phyloP scores from a whole-genome alignment of 2,329 filamentous ascomycete genomes.

The Rhexocercosporidium sp. region DNA sequence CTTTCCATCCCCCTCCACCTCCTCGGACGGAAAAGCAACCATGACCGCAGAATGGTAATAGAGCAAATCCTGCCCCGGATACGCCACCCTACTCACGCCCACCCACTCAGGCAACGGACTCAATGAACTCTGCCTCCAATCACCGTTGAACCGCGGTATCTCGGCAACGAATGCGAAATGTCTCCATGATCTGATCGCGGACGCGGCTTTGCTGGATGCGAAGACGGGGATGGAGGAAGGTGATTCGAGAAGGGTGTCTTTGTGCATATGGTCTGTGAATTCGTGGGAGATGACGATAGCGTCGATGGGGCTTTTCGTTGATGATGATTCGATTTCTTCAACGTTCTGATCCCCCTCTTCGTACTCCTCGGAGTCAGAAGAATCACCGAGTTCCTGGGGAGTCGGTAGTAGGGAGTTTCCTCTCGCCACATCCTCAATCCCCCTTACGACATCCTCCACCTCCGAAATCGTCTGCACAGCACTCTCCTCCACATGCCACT shows the following conservation, averaged over 20 bases:
- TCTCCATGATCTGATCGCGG: slow-evolving; percentile 60
- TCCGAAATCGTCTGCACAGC: slow-evolving; percentile 59
- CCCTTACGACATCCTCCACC: slow-evolving; percentile 56
- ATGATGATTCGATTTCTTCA: slow-evolving; percentile 3
- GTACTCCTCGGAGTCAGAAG: not conserved
- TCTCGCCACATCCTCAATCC: slow-evolving; percentile 49
- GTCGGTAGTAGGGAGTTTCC: slow-evolving; percentile 12
- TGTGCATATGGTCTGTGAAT: slow-evolving; percentile 70
- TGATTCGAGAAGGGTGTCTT: slow-evolving; percentile 62
- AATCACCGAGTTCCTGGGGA: not conserved
- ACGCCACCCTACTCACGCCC: slow-evolving; percentile 62
- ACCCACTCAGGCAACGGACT: slow-evolving; percentile 62
- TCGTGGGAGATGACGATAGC: slow-evolving; percentile 66
- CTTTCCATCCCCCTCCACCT: slow-evolving; percentile 19
- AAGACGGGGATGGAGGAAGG: slow-evolving; percentile 60
- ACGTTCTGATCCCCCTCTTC: slow-evolving; percentile 15
- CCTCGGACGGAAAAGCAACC: slow-evolving; percentile 53
- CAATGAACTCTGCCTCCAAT: slow-evolving; percentile 41
- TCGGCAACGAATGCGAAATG: slow-evolving; percentile 62
- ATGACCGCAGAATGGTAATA: slow-evolving; percentile 68
- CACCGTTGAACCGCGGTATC: slow-evolving; percentile 33
- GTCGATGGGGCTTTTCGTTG: slow-evolving; percentile 54
- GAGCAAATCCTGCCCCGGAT: slow-evolving; percentile 55
- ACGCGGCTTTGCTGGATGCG: slow-evolving; percentile 62
- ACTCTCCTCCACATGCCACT: slow-evolving; percentile 63